Evolutionary conservation across 2,329 filamentous ascomycete species (phyloP), one percentile per base, ranked within the genome.

Genomic region (Elsinoe australis): DNA sequence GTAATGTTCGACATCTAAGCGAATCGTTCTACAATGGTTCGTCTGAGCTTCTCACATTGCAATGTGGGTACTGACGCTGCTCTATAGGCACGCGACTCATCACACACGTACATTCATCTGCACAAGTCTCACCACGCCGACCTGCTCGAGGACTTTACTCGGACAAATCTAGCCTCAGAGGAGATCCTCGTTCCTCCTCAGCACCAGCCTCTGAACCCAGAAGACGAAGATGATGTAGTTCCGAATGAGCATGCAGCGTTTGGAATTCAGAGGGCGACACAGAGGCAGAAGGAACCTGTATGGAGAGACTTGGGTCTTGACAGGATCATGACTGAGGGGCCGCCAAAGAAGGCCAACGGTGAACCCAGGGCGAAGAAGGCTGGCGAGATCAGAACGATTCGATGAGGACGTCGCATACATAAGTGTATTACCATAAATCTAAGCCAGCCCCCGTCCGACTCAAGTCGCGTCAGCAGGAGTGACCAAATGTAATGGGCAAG

Each of bases 241-340:
- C 86, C 87, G 0, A 85, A 92, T 64, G 86, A 92, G 67, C 86
- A 92, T 61, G 86, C 86, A 9, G 87, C 86, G 0, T 92, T 92
- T 63, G 87, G 86, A 31, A 92, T 94, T 58, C 80, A 86, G 64
- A 78, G 84, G 56, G 86, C 86, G 7, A 89, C 85, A 12, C 83
- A 87, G 67, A 76, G 76, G 54, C 74, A 72, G 57, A 76, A 75
- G 58, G 84, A 88, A 66, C 74, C 83, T 1, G 80, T 80, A 5
- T 94, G 86, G 86, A 83, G 82, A 61, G 86, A 92, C 60, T 67
- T 90, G 5, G 83, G 85, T 0, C 69, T 92, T n/a, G 73, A 72
- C 4, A 77, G 80, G 50, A 69, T 92, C 59, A 81, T 89, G 78
- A 74, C 70, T 31, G 75, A 76, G 52, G 83, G 80, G 0, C 78